These are phyloP conservation scores for Scheffersomyces stipitis DNA, from an alignment of 805 yeast species.

Conservation along the genomic window DNA sequence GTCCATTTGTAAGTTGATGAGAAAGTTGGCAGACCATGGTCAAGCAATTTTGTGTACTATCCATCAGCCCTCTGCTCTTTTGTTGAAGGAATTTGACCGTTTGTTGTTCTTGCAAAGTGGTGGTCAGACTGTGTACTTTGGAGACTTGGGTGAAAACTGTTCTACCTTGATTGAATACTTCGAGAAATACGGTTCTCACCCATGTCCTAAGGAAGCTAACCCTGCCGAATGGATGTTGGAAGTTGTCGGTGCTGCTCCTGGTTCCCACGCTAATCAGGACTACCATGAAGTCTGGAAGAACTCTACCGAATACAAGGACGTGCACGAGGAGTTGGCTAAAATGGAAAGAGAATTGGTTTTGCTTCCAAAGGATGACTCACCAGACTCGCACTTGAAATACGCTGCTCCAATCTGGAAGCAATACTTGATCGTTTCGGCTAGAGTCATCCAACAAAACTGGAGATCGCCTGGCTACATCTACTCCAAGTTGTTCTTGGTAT, in stretches of 20 bases:
- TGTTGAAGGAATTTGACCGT: conserved; percentile 77
- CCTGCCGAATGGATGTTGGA: conserved; percentile 84
- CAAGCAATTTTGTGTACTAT: conserved; percentile 56
- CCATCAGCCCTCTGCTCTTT: conserved; percentile 82
- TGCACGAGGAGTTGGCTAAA: conserved; percentile 56
- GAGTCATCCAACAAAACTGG: conserved; percentile 40
- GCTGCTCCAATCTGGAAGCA: conserved; percentile 29
- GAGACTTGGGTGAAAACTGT: conserved; percentile 34
- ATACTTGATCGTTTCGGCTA: conserved; percentile 19
- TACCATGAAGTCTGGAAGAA: conserved; percentile 76
- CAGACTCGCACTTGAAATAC: conserved; percentile 24
- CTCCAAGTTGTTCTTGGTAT: conserved; percentile 59
- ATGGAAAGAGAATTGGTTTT: conserved; percentile 60
- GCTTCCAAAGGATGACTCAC: conserved; percentile 18
- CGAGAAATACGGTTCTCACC: conserved; percentile 37
- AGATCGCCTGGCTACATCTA: conserved; percentile 40
- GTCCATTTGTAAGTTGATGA: conserved; percentile 40
- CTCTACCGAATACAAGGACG: conserved; percentile 60
- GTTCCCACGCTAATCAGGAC: conserved; percentile 70
- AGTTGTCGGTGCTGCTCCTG: conserved; percentile 82
- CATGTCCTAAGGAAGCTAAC: conserved; percentile 37
- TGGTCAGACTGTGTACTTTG: conserved; percentile 49
- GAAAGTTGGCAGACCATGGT: conserved; percentile 41
- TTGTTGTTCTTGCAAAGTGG: conserved; percentile 54
- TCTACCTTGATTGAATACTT: conserved; percentile 31